phyloP scores from a whole-genome alignment of 2,329 filamentous ascomycete species.

The Grosmannia serpens region DNA sequence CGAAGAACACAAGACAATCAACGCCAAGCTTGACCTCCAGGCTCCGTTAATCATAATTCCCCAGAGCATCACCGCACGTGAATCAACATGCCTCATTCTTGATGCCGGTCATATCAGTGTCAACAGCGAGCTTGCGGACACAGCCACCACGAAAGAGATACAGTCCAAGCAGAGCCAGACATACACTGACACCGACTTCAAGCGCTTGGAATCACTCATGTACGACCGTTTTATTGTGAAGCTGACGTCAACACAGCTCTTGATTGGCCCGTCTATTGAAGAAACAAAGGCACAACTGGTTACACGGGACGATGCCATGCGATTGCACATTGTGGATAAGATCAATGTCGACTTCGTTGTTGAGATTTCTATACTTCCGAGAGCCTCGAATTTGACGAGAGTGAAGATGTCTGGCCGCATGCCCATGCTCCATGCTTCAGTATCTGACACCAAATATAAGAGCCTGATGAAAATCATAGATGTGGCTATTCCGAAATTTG shows the following conservation, averaged over 20 bases:
- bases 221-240: constrained; percentile 96
- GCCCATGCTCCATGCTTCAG: constrained; percentile 79
- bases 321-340: constrained; percentile 83
- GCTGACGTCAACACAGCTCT: constrained; percentile 83
- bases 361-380: constrained; percentile 95
- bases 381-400: constrained; percentile 84
- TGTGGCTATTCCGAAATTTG: constrained; percentile 81
- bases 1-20: constrained; percentile 95
- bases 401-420: constrained; percentile 85
- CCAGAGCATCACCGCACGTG: constrained; percentile 73
- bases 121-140: constrained; percentile 85
- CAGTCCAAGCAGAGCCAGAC: constrained; percentile 81
- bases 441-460: constrained; percentile 96
- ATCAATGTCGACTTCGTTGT: constrained; percentile 97
- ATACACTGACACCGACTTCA: constrained; percentile 82
- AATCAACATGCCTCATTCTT: constrained; percentile 79
- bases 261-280: constrained; percentile 88
- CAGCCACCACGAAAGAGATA: constrained; percentile 78
- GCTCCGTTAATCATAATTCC: constrained; percentile 94
- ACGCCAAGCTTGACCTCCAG: constrained; percentile 89
- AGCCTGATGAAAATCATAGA: constrained; percentile 93
- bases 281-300: constrained; percentile 75
- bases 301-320: constrained; percentile 53
- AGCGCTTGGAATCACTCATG: constrained; percentile 81
- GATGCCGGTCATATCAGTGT: constrained; percentile 95